A percentile compares a stretch with the other conserved stretches of the same genome.
phyloP scores from a whole-genome alignment of 768 basidiomycete genomes.

The Podaxis sp. region DNA sequence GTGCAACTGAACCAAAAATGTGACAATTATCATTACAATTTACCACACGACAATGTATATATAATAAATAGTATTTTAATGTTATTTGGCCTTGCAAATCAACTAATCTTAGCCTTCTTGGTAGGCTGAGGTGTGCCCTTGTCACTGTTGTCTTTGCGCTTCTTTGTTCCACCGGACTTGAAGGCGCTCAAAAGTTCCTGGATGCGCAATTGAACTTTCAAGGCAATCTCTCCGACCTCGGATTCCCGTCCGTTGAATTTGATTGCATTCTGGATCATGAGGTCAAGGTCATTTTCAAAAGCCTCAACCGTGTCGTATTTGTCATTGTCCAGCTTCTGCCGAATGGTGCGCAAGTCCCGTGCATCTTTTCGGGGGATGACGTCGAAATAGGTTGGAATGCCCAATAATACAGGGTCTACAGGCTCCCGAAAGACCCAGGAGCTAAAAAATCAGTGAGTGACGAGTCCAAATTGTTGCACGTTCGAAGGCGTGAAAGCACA shows the following conservation, averaged over 20 bases:
- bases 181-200: conserved; percentile 47
- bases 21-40: not conserved
- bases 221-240: conserved; percentile 66
- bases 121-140: conserved; percentile 55
- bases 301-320: conserved; percentile 75
- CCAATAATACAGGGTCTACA: conserved; percentile 81
- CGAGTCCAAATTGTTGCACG: not conserved
- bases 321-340: conserved; percentile 74
- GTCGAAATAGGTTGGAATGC: conserved; percentile 86
- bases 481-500: not conserved
- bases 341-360: conserved; percentile 81
- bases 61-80: conserved; percentile 6
- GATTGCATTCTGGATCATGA: conserved; percentile 88
- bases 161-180: conserved; percentile 53
- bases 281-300: conserved; percentile 79
- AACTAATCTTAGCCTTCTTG: conserved; percentile 66
- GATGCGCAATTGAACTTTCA: conserved; percentile 44
- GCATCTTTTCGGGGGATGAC: conserved; percentile 83
- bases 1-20: not conserved
- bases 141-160: conserved; percentile 70
- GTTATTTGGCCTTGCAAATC: conserved; percentile 17
- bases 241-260: conserved; percentile 83
- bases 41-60: not conserved
- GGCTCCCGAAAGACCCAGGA: conserved; percentile 78
- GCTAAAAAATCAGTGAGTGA: conserved; percentile 30